Evolutionary conservation across 495 filamentous ascomycete genomes (phyloP).

Genomic region (Tuber brumale): DNA sequence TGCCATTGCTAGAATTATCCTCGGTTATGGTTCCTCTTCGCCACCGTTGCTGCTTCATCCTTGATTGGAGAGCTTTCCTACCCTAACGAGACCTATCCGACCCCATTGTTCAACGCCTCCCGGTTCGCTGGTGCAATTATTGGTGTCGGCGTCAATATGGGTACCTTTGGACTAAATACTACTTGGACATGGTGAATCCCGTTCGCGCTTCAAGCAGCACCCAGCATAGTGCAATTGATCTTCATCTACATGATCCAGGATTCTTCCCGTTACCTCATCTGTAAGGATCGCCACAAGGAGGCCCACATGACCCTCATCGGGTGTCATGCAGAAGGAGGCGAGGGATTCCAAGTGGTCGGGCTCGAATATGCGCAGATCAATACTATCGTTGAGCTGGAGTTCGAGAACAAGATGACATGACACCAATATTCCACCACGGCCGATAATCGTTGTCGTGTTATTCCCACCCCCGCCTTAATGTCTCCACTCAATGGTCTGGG

Average conservation of each 20-base stretch:
- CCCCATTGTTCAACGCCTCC: conserved; percentile 60
- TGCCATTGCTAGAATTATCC: conserved; percentile 57
- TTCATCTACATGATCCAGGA: conserved; percentile 50
- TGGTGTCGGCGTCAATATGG: conserved; percentile 54
- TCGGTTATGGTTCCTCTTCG: conserved; percentile 61
- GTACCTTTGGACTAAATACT: conserved; percentile 51
- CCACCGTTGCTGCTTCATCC: conserved; percentile 58
- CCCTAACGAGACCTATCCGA: conserved; percentile 59
- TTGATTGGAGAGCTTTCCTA: conserved; percentile 61
- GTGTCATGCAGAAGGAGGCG: conserved; percentile 58
- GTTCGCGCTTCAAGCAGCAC: conserved; percentile 52
- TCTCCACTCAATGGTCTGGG: conserved; percentile 62
- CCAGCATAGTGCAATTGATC: conserved; percentile 52
- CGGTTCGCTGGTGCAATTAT: conserved; percentile 60
- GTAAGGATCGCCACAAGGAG: conserved; percentile 55
- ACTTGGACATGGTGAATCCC: conserved; percentile 64
- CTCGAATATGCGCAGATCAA: conserved; percentile 59
- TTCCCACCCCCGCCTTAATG: conserved; percentile 54
- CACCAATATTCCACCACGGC: conserved; percentile 50
- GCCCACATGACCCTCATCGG: conserved; percentile 53
- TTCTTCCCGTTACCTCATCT: conserved; percentile 55
- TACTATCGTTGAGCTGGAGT: conserved; percentile 17
- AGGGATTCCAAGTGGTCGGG: conserved; percentile 51
- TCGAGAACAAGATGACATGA: conserved; percentile 45
- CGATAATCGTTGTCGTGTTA: conserved; percentile 53